Evolutionary conservation across 495 filamentous ascomycete species (phyloP), one percentile per base, ranked within the genome.

Genomic region (Neurospora discreta): DNA sequence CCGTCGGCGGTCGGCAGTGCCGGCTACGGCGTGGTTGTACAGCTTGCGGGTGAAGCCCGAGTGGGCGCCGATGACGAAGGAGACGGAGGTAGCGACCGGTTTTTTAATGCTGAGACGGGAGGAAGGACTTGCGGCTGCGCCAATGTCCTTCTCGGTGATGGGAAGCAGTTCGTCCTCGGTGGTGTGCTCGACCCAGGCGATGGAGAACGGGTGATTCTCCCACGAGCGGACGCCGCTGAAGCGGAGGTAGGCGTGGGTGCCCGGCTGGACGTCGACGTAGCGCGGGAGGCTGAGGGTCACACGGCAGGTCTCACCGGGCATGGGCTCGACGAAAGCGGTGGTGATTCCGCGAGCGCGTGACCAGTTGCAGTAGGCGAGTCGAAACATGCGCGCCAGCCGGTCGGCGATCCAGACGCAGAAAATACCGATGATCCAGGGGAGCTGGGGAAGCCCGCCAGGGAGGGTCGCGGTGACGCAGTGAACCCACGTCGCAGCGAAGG

Each of bases 181-280:
- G 20, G 75, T 73, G 72, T 87, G 83, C 69, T 87, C 79, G 77
- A 88, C 89, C 94, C 95, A 98, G 71, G 91, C 94, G 69, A 98
- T 86, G 38, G 94, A 95, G 82, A 99, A 98, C 4, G 95, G 95
- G 79, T 99, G 95, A 52, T 88, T 93, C 73, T 93, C 93, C 91
- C 92, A 96, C 73, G 87, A 86, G 52, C 88, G 91, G 73, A 97
- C 75, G 13, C 89, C 81, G 38, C 88, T 88, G 73, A 97, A 91
- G 77, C 94, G 95, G 44, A 99, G 83, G 78, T 97, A 99, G 71
- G 88, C 88, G 81, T 98, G 94, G 73, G 92, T 92, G 70, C 95
- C 95, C 2, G 95, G 95, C 65, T 86, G 82, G 83, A 95, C 90
- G 67, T 85, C 84, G 84, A 94, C 90, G 68, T 91, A 89, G 5